A percentile compares a stretch with the other conserved stretches of the same genome.
These are phyloP conservation scores for Halophytophthora polymorphica DNA, from an alignment of 352 stramenopile species.

Conservation along the genomic window DNA sequence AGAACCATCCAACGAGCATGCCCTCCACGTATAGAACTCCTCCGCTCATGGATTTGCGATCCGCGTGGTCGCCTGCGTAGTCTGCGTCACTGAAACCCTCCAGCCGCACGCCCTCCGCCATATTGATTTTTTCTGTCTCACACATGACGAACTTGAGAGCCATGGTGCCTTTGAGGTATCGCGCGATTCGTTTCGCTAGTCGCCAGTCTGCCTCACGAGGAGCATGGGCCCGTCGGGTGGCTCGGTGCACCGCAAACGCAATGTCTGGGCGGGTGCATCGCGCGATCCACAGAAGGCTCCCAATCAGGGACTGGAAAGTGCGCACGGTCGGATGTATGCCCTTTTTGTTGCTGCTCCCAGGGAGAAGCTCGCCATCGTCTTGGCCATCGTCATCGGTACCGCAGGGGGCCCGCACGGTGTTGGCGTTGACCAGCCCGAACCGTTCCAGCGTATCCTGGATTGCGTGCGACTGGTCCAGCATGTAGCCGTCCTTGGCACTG, in stretches of 20 bases:
- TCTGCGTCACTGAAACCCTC: conserved; percentile 19
- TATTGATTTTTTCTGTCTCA: neutral
- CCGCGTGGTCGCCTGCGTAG: conserved; percentile 17
- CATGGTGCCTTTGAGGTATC: conserved; percentile 22
- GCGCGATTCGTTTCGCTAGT: conserved; percentile 14
- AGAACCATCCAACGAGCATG: conserved; percentile 7
- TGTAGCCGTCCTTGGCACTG: conserved; percentile 3
- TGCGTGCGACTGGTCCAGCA: conserved; percentile 16
- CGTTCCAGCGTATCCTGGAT: conserved; percentile 21
- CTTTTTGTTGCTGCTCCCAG: conserved; percentile 1
- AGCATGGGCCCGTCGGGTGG: conserved; percentile 12
- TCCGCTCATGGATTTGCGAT: conserved; percentile 21
- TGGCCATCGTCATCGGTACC: conserved; percentile 7
- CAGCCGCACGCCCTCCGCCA: neutral
- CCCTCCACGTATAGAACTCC: conserved; percentile 12
- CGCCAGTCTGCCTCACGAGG: conserved; percentile 9
- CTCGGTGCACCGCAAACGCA: conserved; percentile 19
- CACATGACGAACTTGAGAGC: conserved; percentile 11
- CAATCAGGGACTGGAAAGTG: conserved; percentile 34
- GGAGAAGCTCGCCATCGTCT: neutral
- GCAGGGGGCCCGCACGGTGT: conserved; percentile 15
- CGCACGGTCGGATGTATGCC: conserved; percentile 6
- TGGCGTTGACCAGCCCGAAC: conserved; percentile 12
- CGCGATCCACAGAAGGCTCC: conserved; percentile 28
- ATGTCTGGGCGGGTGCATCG: conserved; percentile 27